These are phyloP conservation scores for Malus sieversii DNA, from an alignment of 306 rosid species.

Conservation along the genomic window DNA sequence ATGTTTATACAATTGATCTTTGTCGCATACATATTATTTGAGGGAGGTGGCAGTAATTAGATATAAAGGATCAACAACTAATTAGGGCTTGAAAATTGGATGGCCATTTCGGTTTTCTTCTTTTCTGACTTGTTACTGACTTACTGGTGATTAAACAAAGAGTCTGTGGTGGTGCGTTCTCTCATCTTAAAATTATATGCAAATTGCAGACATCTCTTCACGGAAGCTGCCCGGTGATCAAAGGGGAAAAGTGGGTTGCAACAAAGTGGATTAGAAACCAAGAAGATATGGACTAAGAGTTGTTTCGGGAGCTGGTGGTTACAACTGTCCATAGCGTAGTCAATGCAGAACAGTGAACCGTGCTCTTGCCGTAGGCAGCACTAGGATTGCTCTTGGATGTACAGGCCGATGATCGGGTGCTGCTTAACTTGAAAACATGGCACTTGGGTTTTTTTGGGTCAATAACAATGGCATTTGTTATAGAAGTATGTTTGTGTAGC, in stretches of 20 bases:
- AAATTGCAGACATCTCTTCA: conserved; percentile 52
- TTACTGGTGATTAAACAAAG: not conserved
- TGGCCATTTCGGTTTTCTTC: not conserved
- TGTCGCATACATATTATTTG: not conserved
- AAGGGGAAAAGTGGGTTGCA: conserved; percentile 71
- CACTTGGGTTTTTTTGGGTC: not conserved
- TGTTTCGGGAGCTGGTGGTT: not conserved
- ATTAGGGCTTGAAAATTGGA: not conserved
- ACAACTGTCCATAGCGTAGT: not conserved
- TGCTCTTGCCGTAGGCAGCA: not conserved
- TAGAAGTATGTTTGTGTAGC: not conserved
- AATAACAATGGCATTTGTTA: not conserved
- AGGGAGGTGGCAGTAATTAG: not conserved
- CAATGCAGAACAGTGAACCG: not conserved
- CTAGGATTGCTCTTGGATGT: not conserved
- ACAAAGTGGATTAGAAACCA: conserved; percentile 56
- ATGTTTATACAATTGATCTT: not conserved
- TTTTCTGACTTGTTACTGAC: not conserved
- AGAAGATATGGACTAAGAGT: conserved; percentile 13
- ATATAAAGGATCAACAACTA: not conserved
- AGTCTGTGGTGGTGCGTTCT: not conserved
- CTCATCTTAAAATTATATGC: not conserved
- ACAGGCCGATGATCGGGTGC: not conserved
- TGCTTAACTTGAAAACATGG: not conserved
- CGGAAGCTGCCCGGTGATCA: conserved; percentile 65